Evolutionary conservation across 2,329 filamentous ascomycete species (phyloP).

Genomic region (Colletotrichum euphorbiae): DNA sequence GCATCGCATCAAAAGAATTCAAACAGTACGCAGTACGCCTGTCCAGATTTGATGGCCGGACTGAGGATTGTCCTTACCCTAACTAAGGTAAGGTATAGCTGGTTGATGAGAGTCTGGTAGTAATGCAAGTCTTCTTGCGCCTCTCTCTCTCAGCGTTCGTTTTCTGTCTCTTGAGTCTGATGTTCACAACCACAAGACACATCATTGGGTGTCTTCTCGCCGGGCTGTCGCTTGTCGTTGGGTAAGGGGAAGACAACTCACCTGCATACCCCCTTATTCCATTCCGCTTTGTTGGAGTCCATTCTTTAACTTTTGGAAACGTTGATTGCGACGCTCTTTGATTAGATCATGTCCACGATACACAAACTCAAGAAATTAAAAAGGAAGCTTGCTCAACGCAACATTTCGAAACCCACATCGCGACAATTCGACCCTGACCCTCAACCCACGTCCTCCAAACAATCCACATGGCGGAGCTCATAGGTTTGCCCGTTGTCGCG

Average conservation of each 20-base stretch:
- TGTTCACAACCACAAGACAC: not conserved
- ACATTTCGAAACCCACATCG: not conserved
- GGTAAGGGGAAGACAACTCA: conserved; percentile 13
- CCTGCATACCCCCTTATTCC: not conserved
- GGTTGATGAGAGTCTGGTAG: not conserved
- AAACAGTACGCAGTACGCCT: not conserved
- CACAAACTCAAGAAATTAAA: not conserved
- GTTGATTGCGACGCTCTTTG: not conserved
- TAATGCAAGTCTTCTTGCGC: not conserved
- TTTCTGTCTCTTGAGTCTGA: not conserved
- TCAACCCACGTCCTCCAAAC: conserved; percentile 20
- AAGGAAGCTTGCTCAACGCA: not conserved
- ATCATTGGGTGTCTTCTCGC: not conserved
- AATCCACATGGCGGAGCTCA: conserved; percentile 27
- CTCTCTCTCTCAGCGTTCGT: not conserved
- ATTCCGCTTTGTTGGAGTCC: not conserved
- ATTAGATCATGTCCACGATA: conserved; percentile 7
- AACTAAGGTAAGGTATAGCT: not conserved
- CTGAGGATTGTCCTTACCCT: not conserved
- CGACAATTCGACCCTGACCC: conserved; percentile 9
- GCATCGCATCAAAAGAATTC: not conserved
- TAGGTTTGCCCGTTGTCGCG: conserved; percentile 1
- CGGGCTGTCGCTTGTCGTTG: not conserved
- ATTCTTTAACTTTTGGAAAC: not conserved
- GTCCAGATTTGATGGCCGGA: not conserved